Evolutionary conservation across 129 eudicot species (phyloP).

Genomic region (Silybum marianum): DNA sequence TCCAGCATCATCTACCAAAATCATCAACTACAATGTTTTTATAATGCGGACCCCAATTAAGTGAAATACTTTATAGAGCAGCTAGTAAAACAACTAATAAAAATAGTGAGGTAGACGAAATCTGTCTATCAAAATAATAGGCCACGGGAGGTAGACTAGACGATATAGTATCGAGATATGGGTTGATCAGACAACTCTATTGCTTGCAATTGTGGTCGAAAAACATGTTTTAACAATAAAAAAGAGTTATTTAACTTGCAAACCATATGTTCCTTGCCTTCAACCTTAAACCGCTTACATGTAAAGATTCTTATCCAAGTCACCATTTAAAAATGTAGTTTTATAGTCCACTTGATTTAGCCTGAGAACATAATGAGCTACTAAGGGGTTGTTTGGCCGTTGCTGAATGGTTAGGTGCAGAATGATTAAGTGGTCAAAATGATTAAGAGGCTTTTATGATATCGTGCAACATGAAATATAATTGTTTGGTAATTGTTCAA

Average conservation of each 20-base stretch:
- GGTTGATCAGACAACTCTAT: background rate
- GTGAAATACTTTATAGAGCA: slow-evolving; percentile 1
- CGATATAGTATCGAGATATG: background rate
- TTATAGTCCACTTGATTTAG: background rate
- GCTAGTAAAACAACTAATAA: background rate
- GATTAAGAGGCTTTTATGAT: too few relatives aligned
- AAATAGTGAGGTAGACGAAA: background rate
- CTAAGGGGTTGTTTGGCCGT: too few relatives aligned
- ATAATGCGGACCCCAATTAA: background rate
- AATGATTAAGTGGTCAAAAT: too few relatives aligned
- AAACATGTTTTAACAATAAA: background rate
- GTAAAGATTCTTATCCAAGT: background rate
- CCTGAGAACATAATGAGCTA: background rate
- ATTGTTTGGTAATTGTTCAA: too few relatives aligned
- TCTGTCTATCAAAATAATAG: background rate
- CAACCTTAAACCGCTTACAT: background rate
- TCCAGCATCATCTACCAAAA: slow-evolving; percentile 95
- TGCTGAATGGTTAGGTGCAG: too few relatives aligned
- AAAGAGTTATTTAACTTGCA: background rate
- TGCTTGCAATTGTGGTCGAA: too few relatives aligned
- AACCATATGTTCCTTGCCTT: background rate
- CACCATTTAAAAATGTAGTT: background rate
- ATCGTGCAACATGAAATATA: too few relatives aligned
- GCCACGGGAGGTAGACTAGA: background rate
- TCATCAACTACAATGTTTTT: slow-evolving; percentile 60